Evolutionary conservation across 495 filamentous ascomycete genomes (phyloP), one percentile per base, ranked within the genome.

Genomic region (Staphylotrichum longicolle): DNA sequence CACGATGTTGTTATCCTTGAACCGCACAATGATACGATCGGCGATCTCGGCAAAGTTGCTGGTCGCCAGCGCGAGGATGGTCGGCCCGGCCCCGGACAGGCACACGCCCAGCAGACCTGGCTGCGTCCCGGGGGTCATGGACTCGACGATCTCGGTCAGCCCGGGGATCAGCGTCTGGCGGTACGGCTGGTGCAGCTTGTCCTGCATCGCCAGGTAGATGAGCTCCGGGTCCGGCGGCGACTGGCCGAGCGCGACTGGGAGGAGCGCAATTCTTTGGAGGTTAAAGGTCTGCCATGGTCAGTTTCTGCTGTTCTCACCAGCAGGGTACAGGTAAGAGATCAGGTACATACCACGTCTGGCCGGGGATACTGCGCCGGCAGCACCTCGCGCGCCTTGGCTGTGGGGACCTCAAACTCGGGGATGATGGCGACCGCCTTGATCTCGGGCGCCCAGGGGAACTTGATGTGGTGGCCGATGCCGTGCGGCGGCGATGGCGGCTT

Each of bases 161-260:
- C 94, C 93, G 2, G 93, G 94, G 63, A 98, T 93, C 53, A 98
- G 81, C 11, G 81, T 87, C 72, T 90, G 86, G 47, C 94, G 86
- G 75, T 98, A 96, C 9, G 90, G 93, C 73, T 98, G 94, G 74
- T 98, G 94, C 44, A 98, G 81, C 73, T 91, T 94, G 77, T 98
- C 94, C 75, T 96, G 92, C 94, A 98, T 98, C 34, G 91, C 93
- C 34, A 92, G 82, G 78, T 91, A 96, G 71, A 98, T 98, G 74
- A 91, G 87, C 63, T 92, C 88, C 44, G 93, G 85, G 69, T 96
- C 87, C n/a, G 92, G 93, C 7, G 94, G 94, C 14, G 87, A 91
- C 63, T 88, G 83, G 49, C 92, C 92, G 62, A 98, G 78, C 3
- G 91, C 91, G 5, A 87, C 86, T 11, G 93, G 90, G 10, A 98